A percentile compares a stretch with the other conserved stretches of the same genome.
Evolutionary conservation across 2,329 filamentous ascomycete genomes (phyloP).

Genomic region (Monilinia fructigena): DNA sequence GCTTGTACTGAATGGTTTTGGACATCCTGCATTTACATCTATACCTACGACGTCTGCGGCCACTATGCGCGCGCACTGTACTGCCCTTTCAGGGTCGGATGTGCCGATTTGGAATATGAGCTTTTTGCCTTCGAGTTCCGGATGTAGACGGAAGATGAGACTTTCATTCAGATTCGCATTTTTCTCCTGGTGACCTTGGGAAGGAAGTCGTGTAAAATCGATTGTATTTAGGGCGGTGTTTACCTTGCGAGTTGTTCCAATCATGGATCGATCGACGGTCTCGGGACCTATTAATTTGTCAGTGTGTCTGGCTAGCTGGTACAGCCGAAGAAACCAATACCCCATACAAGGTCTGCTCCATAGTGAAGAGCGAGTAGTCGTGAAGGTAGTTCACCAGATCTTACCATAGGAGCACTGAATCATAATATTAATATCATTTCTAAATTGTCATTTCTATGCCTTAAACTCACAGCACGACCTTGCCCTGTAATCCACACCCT

Average conservation of each 20-base stretch:
- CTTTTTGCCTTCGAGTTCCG: conserved; percentile 68
- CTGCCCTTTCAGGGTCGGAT: conserved; percentile 75
- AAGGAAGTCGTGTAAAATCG: conserved; percentile 78
- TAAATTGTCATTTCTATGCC: background rate
- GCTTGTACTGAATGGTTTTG: conserved; percentile 90
- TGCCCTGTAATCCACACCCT: conserved; percentile 93
- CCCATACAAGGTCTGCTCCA: conserved; percentile 96
- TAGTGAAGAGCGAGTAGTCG: conserved; percentile 88
- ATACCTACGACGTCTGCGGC: conserved; percentile 88
- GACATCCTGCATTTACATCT: conserved; percentile 97
- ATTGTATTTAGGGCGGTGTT: conserved; percentile 77
- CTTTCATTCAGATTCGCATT: conserved; percentile 57
- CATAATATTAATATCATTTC: background rate
- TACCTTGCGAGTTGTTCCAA: conserved; percentile 75
- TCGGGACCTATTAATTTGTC: conserved; percentile 65
- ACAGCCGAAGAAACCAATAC: conserved; percentile 46
- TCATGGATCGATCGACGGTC: conserved; percentile 88
- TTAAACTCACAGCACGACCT: conserved; percentile 67
- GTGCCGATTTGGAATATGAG: conserved; percentile 94
- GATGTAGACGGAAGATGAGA: conserved; percentile 82
- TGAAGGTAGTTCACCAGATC: conserved; percentile 92
- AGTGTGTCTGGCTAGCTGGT: conserved; percentile 25
- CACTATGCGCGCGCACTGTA: conserved; percentile 79
- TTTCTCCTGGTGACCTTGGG: conserved; percentile 62
- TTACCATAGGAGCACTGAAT: conserved; percentile 79